These are phyloP conservation scores for Apophysomyces sp. DNA, from an alignment of 371 early-diverging fungal species.

Conservation along the genomic window DNA sequence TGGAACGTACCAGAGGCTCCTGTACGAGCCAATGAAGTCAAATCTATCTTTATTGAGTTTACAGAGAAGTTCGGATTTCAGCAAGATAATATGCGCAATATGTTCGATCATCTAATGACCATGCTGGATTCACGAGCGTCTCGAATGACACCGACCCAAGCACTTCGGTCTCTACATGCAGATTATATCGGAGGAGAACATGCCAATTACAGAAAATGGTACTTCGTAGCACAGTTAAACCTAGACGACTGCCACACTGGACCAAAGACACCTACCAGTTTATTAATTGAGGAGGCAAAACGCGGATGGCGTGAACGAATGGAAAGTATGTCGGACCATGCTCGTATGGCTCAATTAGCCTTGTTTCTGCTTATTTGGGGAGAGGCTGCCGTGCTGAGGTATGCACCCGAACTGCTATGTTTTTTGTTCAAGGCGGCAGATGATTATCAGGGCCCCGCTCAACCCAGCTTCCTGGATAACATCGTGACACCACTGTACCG, in stretches of 20 bases:
- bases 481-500: slow-evolving; percentile 77
- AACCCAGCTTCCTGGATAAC: slow-evolving; percentile 60
- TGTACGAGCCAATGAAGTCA: slow-evolving; percentile 8
- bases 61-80: slow-evolving; percentile 77
- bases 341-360: slow-evolving; percentile 73
- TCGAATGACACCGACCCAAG: slow-evolving; percentile 74
- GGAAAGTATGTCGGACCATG: slow-evolving; percentile 66
- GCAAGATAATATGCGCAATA: slow-evolving; percentile 74
- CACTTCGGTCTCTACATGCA: slow-evolving; percentile 77
- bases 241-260: slow-evolving; percentile 45
- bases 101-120: slow-evolving; percentile 75
- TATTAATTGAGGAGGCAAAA: slow-evolving; percentile 56
- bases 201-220: slow-evolving; percentile 87
- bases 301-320: slow-evolving; percentile 75
- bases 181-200: slow-evolving; percentile 89
- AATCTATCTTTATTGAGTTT: slow-evolving; percentile 21
- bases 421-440: slow-evolving; percentile 80
- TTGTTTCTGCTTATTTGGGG: slow-evolving; percentile 88
- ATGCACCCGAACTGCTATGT: slow-evolving; percentile 77
- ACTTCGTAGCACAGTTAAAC: slow-evolving; percentile 79
- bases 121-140: slow-evolving; percentile 85
- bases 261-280: slow-evolving; percentile 25
- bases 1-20: slow-evolving; percentile 14
- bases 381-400: slow-evolving; percentile 83
- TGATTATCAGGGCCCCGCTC: slow-evolving; percentile 41